Base-by-base conservation (phyloP, 2,329 filamentous ascomycete genomes). In the Diaporthe ilicicola region DNA sequence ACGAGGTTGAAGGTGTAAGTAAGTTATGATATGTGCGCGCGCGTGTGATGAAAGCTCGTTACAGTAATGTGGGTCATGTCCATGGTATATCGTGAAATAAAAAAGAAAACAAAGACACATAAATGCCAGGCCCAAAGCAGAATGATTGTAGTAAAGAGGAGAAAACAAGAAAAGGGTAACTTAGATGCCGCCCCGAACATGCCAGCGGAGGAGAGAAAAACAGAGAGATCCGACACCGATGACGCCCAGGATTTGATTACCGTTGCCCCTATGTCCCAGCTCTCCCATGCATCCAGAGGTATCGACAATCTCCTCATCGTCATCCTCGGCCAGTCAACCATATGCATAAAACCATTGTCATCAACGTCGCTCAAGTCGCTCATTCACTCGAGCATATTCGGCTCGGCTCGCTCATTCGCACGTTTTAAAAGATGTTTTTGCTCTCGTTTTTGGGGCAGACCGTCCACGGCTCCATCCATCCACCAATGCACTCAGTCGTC, bases 401-500 rank as follows among this genome's bases (percentile, higher is more conserved):
- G 4, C 37, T 12, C 27, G 29, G n/a, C 44, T 37, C 17, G 39
- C 42, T 39, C 22, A 3, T 22, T 39, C 62, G 19, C 10, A n/a
- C n/a, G n/a, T n/a, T n/a, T 37, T 34, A 50, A 37, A 48, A 44
- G 34, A 19, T 13, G 71, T 64, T 32, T 61, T 53, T 37, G 50
- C 61, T 44, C 24, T 48, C 13, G 15, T 22, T 19, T 19, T 17
- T 56, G 32, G 50, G 24, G 10, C 27, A 22, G 8, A 17, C 19
- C 19, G 12, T 10, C 12, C 46, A 13, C 12, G 13, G 13, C 13
- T 12, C 24, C 55, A 32, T 7, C 39, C 10, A 19, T 32, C 15
- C 15, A n/a, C 27, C 17, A 4, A 44, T 29, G 9, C 22, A 24
- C 71, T 74, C 56, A 77, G 12, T 80, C 78, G 55, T 84, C 84